Base-by-base conservation (phyloP, 192 early-diverging fungal species). In the Backusella mclennaniae region DNA sequence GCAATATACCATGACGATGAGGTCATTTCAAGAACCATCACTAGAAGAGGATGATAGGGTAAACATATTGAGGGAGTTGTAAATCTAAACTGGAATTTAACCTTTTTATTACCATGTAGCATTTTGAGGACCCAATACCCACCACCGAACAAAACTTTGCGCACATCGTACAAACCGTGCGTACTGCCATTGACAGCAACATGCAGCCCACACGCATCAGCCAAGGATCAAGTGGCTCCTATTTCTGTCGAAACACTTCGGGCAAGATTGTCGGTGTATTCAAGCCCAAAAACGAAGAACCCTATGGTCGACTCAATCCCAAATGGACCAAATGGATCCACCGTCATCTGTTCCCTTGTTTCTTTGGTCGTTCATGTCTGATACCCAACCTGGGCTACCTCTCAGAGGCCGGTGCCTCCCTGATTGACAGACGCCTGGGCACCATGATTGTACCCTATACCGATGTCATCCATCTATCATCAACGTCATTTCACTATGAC, bases 261-360 rank as follows among this genome's bases (percentile, higher is more conserved):
- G 90, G 90, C 15, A 89, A 90, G 67, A 93, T 93, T 73, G 91
- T 97, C 4, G 95, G 93, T 6, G 95, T 97, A 0, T 97, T 96
- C 81, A 97, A 97, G 76, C 96, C 88, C 73, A 94, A 90, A 85
- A 93, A 90, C 79, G 94, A 87, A 80, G 90, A 91, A 63, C 90
- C 89, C 6, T 92, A 91, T 69, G 89, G 91, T 8, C 82, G 85
- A 4, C 73, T 92, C 35, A 93, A 92, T 77, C 89, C 90, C 3
- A 96, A 97, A 82, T 97, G 95, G 95, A 90, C 92, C 2, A 97
- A 97, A 78, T 97, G 94, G 94, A 85, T 96, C 21, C 96, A 97
- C 73, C 84, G 93, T 17, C 95, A 95, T 78, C 67, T 96, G 17
- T 92, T 95, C 67, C 94, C 94, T 4, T 97, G 95, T 77, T 95